Evolutionary conservation across 163 green algal species (phyloP), one percentile per base, ranked within the genome.

Genomic region (Picocystis sp.): DNA sequence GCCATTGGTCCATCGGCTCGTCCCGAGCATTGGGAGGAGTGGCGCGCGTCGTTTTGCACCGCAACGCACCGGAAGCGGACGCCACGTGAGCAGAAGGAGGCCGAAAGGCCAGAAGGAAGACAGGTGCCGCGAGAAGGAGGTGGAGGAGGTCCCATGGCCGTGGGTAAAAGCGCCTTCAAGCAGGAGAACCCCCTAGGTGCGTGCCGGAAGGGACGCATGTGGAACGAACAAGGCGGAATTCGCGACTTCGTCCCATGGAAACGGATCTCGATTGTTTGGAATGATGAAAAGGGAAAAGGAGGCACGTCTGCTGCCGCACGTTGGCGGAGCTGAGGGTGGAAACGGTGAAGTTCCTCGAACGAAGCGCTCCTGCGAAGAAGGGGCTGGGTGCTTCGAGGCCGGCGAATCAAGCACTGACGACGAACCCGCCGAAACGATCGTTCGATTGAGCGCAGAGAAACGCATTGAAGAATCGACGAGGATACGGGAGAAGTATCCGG

Each of bases 401-500:
- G 12, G 42, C 41, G n/a, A 22, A 12, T 42, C 8, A 35, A 35
- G n/a, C 48, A 19, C 43, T 55, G 1, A 35, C 2, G 41, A 11
- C 17, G 23, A 34, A 22, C 12, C 52, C 3, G 19, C 14, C 35
- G 44, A 17, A n/a, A 19, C 58, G 33, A 17, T n/a, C 5, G 47
- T 14, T 66, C 47, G 33, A 13, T 52, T 12, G 52, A 44, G 51
- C 58, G 56, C 77, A 96, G 88, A 97, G 60, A 95, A 95, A 66
- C 70, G 89, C 5, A 76, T 93, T 60, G 82, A 80, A 2, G 89
- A 98, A 60, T 83, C 89, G 6, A 63, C 69, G 1, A 76, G 89
- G 29, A 98, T 98, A 50, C 75, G 91, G n/a, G 84, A 95, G 41
- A 98, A 97, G 74, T 98, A 96, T 55, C 81, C 84, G 1, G 89